Percentiles rank a stretch among this genome's conserved stretches.
phyloP scores from a whole-genome alignment of 441 rosid species.

The Populus tomentosa region DNA sequence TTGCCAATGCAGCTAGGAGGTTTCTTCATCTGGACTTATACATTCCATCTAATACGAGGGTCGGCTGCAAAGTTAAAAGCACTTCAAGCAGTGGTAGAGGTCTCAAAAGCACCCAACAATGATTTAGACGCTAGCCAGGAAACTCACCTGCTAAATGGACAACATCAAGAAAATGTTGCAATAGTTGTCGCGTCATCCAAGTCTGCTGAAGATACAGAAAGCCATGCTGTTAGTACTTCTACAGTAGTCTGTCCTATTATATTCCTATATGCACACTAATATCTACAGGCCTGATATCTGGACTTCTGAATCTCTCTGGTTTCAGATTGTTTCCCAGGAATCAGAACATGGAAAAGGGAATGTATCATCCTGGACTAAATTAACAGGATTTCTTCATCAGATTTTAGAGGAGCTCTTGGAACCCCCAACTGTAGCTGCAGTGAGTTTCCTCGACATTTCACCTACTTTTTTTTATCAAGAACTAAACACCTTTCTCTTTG shows the following conservation, averaged over 20 bases:
- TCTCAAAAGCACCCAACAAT: slow-evolving; percentile 44
- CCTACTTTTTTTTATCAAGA: background rate
- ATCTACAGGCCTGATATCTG: background rate
- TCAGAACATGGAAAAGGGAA: slow-evolving; percentile 21
- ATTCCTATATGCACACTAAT: background rate
- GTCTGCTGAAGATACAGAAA: slow-evolving; percentile 28
- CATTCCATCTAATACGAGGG: slow-evolving; percentile 46
- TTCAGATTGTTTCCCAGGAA: slow-evolving; percentile 18
- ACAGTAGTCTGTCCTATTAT: background rate
- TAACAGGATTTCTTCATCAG: slow-evolving; percentile 38
- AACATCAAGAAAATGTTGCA: slow-evolving; percentile 23
- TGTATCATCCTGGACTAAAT: slow-evolving; percentile 32
- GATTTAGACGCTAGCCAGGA: slow-evolving; percentile 41
- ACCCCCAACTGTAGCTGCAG: slow-evolving; percentile 81
- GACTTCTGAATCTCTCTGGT: background rate
- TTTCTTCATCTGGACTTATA: slow-evolving; percentile 84
- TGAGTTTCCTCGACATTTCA: slow-evolving; percentile 36
- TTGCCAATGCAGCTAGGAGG: slow-evolving; percentile 65
- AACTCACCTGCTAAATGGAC: slow-evolving; percentile 47
- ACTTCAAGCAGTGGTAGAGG: slow-evolving; percentile 29
- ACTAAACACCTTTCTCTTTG: background rate
- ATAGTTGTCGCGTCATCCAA: slow-evolving; percentile 21
- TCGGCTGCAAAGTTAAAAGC: slow-evolving; percentile 46
- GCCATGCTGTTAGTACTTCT: slow-evolving; percentile 26
- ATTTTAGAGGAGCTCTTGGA: slow-evolving; percentile 61